A percentile compares a stretch with the other conserved stretches of the same genome.
phyloP scores from a whole-genome alignment of 352 stramenopile species.

The Pythium biforme region DNA sequence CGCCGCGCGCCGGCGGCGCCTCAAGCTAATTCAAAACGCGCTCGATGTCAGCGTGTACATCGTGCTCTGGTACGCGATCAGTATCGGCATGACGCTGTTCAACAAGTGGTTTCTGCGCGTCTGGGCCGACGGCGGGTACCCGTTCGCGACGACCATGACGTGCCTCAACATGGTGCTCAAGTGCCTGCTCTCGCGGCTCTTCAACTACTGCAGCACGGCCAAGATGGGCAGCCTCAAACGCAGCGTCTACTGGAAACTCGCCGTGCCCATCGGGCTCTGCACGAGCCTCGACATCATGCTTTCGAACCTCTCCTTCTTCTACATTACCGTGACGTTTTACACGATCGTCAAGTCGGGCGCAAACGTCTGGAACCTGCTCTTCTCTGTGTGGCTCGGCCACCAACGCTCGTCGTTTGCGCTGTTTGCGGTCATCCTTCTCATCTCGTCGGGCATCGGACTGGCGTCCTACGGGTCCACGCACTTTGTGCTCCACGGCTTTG shows the following conservation, averaged over 20 bases:
- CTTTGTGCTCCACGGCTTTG: conserved; percentile 68
- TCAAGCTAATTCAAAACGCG: conserved; percentile 39
- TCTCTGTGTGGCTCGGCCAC: conserved; percentile 74
- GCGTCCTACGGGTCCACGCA: conserved; percentile 74
- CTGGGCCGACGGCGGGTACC: conserved; percentile 65
- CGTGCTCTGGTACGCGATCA: conserved; percentile 81
- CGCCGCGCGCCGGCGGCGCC: conserved; percentile 10
- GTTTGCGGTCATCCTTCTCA: conserved; percentile 58
- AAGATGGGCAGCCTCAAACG: conserved; percentile 37
- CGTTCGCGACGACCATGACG: conserved; percentile 77
- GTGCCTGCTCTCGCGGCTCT: conserved; percentile 54
- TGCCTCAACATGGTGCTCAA: conserved; percentile 83
- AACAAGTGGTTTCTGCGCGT: conserved; percentile 84
- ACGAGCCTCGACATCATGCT: conserved; percentile 85
- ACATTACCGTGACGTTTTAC: conserved; percentile 87
- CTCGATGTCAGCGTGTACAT: conserved; percentile 73
- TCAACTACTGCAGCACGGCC: conserved; percentile 41
- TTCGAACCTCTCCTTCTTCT: conserved; percentile 82
- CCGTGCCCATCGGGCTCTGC: conserved; percentile 74
- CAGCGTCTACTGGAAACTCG: conserved; percentile 59
- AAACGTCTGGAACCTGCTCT: conserved; percentile 85
- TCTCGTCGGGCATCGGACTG: conserved; percentile 69
- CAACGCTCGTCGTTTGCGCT: conserved; percentile 58
- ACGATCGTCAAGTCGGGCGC: conserved; percentile 79
- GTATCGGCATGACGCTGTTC: conserved; percentile 84